A percentile compares a stretch with the other conserved stretches of the same genome.
Evolutionary conservation across 305 asterid species (phyloP).

Genomic region (Salvia sclarea): DNA sequence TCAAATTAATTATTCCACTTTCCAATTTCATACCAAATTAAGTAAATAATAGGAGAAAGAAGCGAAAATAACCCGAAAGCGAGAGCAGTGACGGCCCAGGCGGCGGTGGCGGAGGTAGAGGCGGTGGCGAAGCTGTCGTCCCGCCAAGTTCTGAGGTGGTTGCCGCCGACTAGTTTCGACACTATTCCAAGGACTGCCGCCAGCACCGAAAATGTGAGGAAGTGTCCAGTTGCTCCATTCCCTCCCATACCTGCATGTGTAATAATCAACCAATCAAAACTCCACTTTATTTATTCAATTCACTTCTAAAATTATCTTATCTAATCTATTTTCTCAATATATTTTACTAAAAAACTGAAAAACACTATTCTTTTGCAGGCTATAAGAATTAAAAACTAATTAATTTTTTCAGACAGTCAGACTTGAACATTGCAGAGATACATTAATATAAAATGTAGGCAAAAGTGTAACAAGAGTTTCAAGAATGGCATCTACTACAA

Average conservation of each 20-base stretch:
- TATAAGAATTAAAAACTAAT: no score
- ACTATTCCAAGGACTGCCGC: constrained; percentile 64
- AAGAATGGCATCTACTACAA: no score
- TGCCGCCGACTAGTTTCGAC: constrained; percentile 65
- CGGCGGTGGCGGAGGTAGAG: constrained; percentile 54
- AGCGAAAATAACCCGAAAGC: constrained; percentile 58
- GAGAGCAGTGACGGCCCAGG: constrained; percentile 70
- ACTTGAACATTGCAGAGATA: no score
- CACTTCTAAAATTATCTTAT: not conserved
- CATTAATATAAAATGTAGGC: no score
- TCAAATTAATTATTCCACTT: not conserved
- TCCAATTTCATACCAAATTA: no score
- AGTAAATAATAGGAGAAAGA: no score
- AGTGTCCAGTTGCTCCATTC: constrained; percentile 66
- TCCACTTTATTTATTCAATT: not conserved
- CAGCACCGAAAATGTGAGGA: constrained; percentile 55
- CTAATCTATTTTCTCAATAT: not conserved
- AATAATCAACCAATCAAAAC: not conserved
- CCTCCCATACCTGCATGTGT: constrained; percentile 61
- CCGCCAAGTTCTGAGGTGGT: constrained; percentile 67
- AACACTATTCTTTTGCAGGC: no score
- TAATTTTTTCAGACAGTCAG: no score
- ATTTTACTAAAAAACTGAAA: no score
- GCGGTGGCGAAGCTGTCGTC: constrained; percentile 76
- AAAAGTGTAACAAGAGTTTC: no score